phyloP scores from a whole-genome alignment of 257 asterid species.

The Lycium ferocissimum region DNA sequence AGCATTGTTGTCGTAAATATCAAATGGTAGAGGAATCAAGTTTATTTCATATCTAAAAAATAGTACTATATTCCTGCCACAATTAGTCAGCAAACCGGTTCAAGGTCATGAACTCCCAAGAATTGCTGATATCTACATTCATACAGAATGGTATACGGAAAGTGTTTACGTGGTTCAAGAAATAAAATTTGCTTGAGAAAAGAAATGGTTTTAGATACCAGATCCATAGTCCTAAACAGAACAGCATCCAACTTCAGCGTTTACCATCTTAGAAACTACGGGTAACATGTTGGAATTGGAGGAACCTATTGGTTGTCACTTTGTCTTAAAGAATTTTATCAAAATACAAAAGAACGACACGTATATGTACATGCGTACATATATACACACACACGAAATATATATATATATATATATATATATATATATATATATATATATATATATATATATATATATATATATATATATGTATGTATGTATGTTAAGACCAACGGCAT shows the following conservation, averaged over 20 bases:
- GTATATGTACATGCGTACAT: too few species aligned
- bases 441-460: too few species aligned
- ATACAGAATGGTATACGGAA: background rate
- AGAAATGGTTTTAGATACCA: too few species aligned
- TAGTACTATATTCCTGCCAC: background rate
- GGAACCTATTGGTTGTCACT: background rate
- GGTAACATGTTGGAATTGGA: background rate
- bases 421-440: too few species aligned
- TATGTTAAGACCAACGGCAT: background rate
- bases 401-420: too few species aligned
- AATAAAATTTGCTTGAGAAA: too few species aligned
- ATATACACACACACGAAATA: too few species aligned
- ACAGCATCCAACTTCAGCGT: too few species aligned
- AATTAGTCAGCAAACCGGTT: background rate
- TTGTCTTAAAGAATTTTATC: background rate
- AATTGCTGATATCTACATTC: conserved; percentile 12
- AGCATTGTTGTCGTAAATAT: background rate
- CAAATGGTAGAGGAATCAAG: conserved; percentile 3
- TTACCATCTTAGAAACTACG: too few species aligned
- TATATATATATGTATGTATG: too few species aligned
- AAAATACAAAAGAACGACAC: background rate
- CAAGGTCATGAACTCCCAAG: conserved; percentile 22
- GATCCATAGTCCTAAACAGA: too few species aligned
- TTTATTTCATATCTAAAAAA: background rate
- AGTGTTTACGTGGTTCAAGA: background rate